These are phyloP conservation scores for Chloranthus sessilifolius DNA, from an alignment of 164 flowering plant species.

Conservation along the genomic window DNA sequence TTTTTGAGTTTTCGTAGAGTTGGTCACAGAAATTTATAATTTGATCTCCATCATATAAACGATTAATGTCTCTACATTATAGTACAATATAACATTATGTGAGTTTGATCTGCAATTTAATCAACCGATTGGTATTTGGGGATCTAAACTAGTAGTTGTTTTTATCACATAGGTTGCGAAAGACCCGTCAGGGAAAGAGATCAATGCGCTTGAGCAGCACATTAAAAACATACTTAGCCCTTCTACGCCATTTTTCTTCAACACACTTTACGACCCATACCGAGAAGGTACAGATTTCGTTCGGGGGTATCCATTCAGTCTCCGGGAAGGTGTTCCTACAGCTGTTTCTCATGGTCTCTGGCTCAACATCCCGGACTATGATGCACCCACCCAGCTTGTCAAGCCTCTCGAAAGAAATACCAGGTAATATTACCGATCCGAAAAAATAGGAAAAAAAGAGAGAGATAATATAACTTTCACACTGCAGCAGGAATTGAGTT, in stretches of 20 bases:
- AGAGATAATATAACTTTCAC: too few species aligned
- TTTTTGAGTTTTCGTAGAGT: too few species aligned
- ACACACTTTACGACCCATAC: slow-evolving; percentile 82
- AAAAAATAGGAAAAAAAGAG: too few species aligned
- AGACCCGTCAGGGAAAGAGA: slow-evolving; percentile 64
- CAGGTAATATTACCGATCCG: too few species aligned
- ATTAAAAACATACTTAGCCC: slow-evolving; percentile 66
- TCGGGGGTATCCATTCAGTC: slow-evolving; percentile 87
- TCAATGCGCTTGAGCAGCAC: slow-evolving; percentile 83
- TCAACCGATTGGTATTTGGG: too few species aligned
- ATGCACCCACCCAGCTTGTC: slow-evolving; percentile 86
- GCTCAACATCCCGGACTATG: slow-evolving; percentile 84
- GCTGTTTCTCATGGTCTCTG: slow-evolving; percentile 85
- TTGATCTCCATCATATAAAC: too few species aligned
- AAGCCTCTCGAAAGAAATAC: slow-evolving; percentile 78
- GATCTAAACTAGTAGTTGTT: not conserved
- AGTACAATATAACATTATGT: too few species aligned
- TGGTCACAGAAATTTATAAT: too few species aligned
- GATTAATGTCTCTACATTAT: too few species aligned
- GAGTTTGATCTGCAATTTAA: too few species aligned
- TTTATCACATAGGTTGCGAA: slow-evolving; percentile 55
- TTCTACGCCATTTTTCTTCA: slow-evolving; percentile 78
- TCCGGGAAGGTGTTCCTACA: slow-evolving; percentile 70
- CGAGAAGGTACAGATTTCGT: slow-evolving; percentile 79
- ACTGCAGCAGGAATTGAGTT: too few species aligned